phyloP scores from a whole-genome alignment of 768 basidiomycete species.

The Chiua virens region DNA sequence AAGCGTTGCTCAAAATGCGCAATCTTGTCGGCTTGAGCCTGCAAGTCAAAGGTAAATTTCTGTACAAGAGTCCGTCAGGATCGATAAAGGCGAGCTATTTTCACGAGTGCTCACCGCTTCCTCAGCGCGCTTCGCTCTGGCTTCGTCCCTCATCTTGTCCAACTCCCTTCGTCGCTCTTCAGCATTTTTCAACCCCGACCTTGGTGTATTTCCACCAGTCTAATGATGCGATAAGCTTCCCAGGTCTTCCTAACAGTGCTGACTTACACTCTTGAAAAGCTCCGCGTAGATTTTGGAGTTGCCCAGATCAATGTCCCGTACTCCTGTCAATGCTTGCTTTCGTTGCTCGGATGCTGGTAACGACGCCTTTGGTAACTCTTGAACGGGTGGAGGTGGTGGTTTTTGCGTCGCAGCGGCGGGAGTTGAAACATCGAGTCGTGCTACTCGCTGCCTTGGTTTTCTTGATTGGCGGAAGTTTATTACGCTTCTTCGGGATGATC shows the following conservation, averaged over 20 bases:
- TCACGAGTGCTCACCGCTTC: slow-evolving; percentile 49
- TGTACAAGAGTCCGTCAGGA: slow-evolving; percentile 25
- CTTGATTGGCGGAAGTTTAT: slow-evolving; percentile 70
- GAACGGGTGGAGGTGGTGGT: slow-evolving; percentile 5
- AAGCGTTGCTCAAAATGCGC: slow-evolving; percentile 60
- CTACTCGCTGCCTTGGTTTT: slow-evolving; percentile 50
- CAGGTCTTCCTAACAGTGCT: background rate
- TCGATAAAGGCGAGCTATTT: background rate
- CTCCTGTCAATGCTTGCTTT: slow-evolving; percentile 46
- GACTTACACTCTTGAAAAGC: slow-evolving; percentile 57
- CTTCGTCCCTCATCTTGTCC: slow-evolving; percentile 69
- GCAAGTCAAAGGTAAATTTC: slow-evolving; percentile 54
- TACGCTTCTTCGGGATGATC: slow-evolving; percentile 53
- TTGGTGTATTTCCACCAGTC: slow-evolving; percentile 45
- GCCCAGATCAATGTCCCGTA: slow-evolving; percentile 62
- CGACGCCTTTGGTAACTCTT: slow-evolving; percentile 29
- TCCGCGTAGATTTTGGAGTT: slow-evolving; percentile 62
- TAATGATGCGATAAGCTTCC: slow-evolving; percentile 14
- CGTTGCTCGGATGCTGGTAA: slow-evolving; percentile 27
- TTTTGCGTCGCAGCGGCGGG: slow-evolving; percentile 28
- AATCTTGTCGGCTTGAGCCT: slow-evolving; percentile 61
- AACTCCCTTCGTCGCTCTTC: slow-evolving; percentile 70
- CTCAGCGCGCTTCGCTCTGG: slow-evolving; percentile 51
- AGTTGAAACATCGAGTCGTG: slow-evolving; percentile 21
- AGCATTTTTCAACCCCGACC: slow-evolving; percentile 50